Evolutionary conservation across 352 stramenopile genomes (phyloP).

Genomic region (Hyphochytrium catenoides): DNA sequence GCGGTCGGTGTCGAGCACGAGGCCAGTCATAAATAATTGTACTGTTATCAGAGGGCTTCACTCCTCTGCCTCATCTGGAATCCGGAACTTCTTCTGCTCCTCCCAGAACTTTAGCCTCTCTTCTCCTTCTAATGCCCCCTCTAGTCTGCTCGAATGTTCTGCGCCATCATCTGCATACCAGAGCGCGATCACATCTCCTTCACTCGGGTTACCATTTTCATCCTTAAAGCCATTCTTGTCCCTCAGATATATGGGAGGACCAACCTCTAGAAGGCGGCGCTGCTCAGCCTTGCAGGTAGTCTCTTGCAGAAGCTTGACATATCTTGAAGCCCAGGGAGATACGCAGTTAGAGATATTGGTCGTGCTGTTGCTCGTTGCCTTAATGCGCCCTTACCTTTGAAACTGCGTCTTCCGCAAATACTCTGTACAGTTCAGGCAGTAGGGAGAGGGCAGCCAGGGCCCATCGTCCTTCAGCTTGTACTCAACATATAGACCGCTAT

Average conservation of each 20-base stretch:
- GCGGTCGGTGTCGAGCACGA: too few relatives aligned
- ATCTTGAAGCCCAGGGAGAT: too few relatives aligned
- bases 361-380: too few relatives aligned
- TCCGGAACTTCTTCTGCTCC: constrained; percentile 32
- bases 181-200: constrained; percentile 53
- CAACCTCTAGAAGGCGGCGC: constrained; percentile 58
- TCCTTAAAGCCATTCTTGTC: constrained; percentile 72
- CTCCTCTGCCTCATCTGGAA: too few relatives aligned
- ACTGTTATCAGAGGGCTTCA: too few relatives aligned
- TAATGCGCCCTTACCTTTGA: constrained; percentile 20
- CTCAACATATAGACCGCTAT: constrained; percentile 64
- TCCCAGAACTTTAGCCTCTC: constrained; percentile 42
- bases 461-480: constrained; percentile 71
- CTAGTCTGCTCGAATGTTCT: constrained; percentile 59
- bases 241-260: constrained; percentile 70
- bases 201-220: too few relatives aligned
- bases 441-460: constrained; percentile 55
- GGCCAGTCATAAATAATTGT: too few relatives aligned
- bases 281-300: constrained; percentile 82
- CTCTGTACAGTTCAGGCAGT: constrained; percentile 37
- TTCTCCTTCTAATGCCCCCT: constrained; percentile 59
- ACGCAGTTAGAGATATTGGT: too few relatives aligned
- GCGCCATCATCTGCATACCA: constrained; percentile 61
- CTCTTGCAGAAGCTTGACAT: constrained; percentile 9
- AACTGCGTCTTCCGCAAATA: constrained; percentile 71